phyloP scores from a whole-genome alignment of 805 yeast genomes.

The Pichia kluyveri region DNA sequence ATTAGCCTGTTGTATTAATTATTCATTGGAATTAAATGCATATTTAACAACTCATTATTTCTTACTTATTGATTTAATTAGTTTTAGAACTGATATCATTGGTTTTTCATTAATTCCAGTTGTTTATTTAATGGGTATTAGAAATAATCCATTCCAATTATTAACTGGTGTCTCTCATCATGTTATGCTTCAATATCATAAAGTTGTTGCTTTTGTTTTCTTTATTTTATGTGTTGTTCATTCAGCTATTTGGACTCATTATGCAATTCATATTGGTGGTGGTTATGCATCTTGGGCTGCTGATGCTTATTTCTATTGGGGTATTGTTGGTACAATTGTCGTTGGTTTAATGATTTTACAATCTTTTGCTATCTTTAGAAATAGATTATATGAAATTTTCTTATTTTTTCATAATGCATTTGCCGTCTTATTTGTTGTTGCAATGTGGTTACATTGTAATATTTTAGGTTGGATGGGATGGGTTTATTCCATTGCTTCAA shows the following conservation, averaged over 20 bases:
- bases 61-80: constrained; percentile 29
- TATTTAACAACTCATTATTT: constrained; percentile 25
- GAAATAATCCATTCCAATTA: constrained; percentile 60
- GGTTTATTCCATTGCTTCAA: constrained; percentile 30
- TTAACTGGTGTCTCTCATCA: constrained; percentile 56
- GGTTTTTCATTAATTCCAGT: constrained; percentile 47
- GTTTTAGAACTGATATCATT: constrained; percentile 47
- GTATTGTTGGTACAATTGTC: constrained; percentile 16
- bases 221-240: constrained; percentile 47
- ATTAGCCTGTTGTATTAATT: constrained; percentile 28
- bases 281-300: constrained; percentile 32
- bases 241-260: constrained; percentile 44
- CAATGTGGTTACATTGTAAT: constrained; percentile 33
- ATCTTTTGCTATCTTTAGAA: constrained; percentile 23
- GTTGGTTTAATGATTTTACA: constrained; percentile 12
- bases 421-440: constrained; percentile 30
- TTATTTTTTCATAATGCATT: constrained; percentile 31
- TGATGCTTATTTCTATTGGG: constrained; percentile 37
- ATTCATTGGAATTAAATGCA: constrained; percentile 31
- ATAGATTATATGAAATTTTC: constrained; percentile 32
- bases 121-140: constrained; percentile 54
- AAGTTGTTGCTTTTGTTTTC: constrained; percentile 50
- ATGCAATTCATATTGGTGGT: constrained; percentile 28
- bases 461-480: constrained; percentile 35
- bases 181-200: constrained; percentile 56